These are phyloP conservation scores for Astraeus odoratus DNA, from an alignment of 768 basidiomycete species.

Conservation along the genomic window DNA sequence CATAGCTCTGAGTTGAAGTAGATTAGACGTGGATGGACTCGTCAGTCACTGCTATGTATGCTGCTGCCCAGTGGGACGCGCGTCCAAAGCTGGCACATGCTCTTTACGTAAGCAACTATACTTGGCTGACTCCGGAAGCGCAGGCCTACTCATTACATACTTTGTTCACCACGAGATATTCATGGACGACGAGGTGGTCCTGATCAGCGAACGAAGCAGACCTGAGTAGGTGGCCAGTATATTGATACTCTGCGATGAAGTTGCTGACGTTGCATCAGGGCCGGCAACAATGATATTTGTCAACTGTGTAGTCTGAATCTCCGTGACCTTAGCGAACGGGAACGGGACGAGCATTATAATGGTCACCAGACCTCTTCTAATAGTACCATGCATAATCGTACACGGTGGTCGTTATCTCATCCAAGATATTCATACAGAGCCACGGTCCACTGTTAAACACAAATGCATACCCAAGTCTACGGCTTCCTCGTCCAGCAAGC, in stretches of 20 bases:
- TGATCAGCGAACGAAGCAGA: conserved; percentile 10
- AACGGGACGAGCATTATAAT: conserved; percentile 53
- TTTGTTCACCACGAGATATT: too few relatives aligned
- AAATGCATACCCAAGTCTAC: conserved; percentile 13
- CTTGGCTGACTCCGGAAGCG: too few relatives aligned
- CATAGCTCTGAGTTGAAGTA: too few relatives aligned
- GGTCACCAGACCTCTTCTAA: conserved; percentile 32
- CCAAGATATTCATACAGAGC: conserved; percentile 9
- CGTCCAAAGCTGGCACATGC: conserved; percentile 32
- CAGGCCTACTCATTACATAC: too few relatives aligned
- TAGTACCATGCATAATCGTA: conserved; percentile 4
- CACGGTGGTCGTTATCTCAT: neutral
- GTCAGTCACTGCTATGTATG: neutral
- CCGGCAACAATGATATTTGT: conserved; percentile 31
- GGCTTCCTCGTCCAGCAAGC: neutral
- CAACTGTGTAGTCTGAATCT: conserved; percentile 46
- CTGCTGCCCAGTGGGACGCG: conserved; percentile 35
- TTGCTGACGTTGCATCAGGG: conserved; percentile 2
- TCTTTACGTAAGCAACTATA: conserved; percentile 28
- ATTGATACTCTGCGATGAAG: neutral
- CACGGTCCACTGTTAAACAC: conserved; percentile 2
- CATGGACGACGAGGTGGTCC: conserved; percentile 24
- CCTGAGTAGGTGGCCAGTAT: conserved; percentile 8
- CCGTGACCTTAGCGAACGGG: conserved; percentile 23
- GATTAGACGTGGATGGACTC: too few relatives aligned